Evolutionary conservation across 148 eudicot genomes (phyloP), one percentile per base, ranked within the genome.

Genomic region (Talinum fruticosum): DNA sequence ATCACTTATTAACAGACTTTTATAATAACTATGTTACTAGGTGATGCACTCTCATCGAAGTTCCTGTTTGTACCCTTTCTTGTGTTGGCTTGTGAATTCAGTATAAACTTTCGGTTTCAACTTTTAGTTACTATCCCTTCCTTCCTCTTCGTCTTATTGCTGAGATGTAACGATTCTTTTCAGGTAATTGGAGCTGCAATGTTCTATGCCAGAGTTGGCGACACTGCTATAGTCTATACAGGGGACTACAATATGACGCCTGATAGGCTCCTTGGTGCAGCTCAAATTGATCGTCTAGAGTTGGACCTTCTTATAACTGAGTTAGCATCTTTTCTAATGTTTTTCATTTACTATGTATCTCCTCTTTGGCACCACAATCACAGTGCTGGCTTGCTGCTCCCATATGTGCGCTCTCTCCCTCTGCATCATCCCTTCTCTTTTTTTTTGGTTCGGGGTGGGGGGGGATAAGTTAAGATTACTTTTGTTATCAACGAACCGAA

Each of bases 181-280:
- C n/a, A n/a, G n/a, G n/a, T n/a, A n/a, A n/a, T n/a, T n/a, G n/a
- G n/a, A n/a, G n/a, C n/a, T n/a, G n/a, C n/a, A n/a, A n/a, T n/a
- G n/a, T n/a, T n/a, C n/a, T n/a, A n/a, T n/a, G n/a, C n/a, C n/a
- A n/a, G n/a, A n/a, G n/a, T n/a, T n/a, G n/a, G n/a, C 77, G 97
- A 92, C 84, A 68, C 84, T 83, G 89, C 93, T 47, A 80, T 92
- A 41, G 91, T 95, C 54, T 95, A 95, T 75, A 92, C 99, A 26
- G 99, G 97, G 66, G 99, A 92, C 84, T 95, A 95, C 73, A 95
- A 95, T 81, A 95, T 95, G 99, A 87, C 97, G 14, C 94, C 99
- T 65, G 99, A 95, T 85, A 92, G 96, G n/a, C n/a, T n/a, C n/a
- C n/a, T n/a, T n/a, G n/a, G n/a, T n/a, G n/a, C n/a, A n/a, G n/a